These are phyloP conservation scores for Phytophthora chlamydospora DNA, from an alignment of 352 stramenopile species.

Conservation along the genomic window DNA sequence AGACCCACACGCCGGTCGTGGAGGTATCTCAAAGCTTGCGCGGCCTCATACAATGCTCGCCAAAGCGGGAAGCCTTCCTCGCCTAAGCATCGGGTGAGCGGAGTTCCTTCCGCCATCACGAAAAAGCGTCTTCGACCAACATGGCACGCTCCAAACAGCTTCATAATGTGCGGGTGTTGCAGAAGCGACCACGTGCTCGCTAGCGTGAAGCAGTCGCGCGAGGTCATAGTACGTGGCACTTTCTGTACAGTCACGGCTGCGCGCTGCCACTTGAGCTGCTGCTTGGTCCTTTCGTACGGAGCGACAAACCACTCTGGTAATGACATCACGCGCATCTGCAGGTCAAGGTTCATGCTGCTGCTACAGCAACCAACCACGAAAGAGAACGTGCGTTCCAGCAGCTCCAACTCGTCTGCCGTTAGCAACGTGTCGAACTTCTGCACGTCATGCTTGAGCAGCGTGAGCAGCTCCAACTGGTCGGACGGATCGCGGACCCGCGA, in stretches of 20 bases:
- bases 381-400: constrained; percentile 30
- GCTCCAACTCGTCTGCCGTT: constrained; percentile 27
- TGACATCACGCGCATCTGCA: constrained; percentile 25
- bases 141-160: constrained; percentile 39
- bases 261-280: constrained; percentile 37
- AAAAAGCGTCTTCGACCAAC: constrained; percentile 35
- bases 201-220: constrained; percentile 22
- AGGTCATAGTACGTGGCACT: constrained; percentile 14
- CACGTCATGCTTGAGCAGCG: constrained; percentile 29
- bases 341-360: constrained; percentile 15
- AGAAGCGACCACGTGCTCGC: constrained; percentile 35
- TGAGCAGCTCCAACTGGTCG: constrained; percentile 39
- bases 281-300: constrained; percentile 32
- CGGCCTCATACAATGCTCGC: constrained; percentile 37
- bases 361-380: constrained; percentile 26
- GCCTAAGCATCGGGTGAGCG: constrained; percentile 27
- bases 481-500: constrained; percentile 13
- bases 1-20: constrained; percentile 31
- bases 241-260: constrained; percentile 31
- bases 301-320: constrained; percentile 43
- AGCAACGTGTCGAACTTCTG: constrained; percentile 36
- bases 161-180: constrained; percentile 35
- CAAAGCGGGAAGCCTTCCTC: constrained; percentile 36
- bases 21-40: constrained; percentile 33
- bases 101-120: constrained; percentile 35